Evolutionary conservation across 2,329 filamentous ascomycete genomes (phyloP).

Genomic region (Beauveria brongniartii): DNA sequence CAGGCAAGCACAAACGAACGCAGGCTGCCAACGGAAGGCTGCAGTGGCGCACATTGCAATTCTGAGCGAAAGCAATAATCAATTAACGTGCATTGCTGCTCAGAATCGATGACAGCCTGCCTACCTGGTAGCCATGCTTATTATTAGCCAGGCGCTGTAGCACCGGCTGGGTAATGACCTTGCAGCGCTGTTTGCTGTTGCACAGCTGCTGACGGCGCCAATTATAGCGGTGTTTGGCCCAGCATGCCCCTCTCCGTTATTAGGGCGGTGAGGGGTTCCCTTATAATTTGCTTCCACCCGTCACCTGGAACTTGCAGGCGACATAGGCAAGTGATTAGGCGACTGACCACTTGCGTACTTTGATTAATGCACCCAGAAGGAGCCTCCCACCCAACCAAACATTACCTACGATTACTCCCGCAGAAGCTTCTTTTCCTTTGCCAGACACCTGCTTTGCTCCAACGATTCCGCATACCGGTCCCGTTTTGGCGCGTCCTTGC

Average conservation of each 20-base stretch:
- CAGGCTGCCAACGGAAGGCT: not conserved
- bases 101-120: no score
- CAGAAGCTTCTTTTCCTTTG: not conserved
- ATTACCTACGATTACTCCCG: not conserved
- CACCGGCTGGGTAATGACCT: no score
- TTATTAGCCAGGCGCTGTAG: no score
- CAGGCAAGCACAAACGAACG: not conserved
- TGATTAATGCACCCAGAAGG: constrained; percentile 2
- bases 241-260: not conserved
- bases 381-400: not conserved
- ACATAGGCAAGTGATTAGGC: constrained; percentile 5
- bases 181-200: no score
- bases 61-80: no score
- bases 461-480: not conserved
- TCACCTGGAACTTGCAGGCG: constrained; percentile 5
- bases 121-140: no score
- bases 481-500: not conserved
- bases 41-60: not conserved
- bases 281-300: constrained; percentile 3
- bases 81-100: no score
- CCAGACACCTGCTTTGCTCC: not conserved
- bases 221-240: constrained; percentile 1
- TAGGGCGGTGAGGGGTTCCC: constrained; percentile 12
- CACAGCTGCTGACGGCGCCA: no score
- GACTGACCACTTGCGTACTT: not conserved